Percentiles rank a stretch among this genome's conserved stretches.
Conservation (phyloP, 768 basidiomycete species). For the Russula virescens region DNA sequence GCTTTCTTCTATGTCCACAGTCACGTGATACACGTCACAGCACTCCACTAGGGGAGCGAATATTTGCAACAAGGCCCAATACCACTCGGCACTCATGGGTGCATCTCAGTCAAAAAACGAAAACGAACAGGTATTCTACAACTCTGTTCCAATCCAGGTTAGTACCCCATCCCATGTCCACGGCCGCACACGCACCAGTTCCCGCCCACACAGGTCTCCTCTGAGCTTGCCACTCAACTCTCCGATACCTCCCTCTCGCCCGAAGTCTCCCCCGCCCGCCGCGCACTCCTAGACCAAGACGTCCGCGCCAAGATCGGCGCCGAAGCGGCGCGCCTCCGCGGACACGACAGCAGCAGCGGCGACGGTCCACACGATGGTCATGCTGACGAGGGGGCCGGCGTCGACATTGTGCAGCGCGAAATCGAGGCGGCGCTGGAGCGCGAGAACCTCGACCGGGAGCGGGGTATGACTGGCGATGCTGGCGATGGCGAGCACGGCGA, state of each 20-base stretch:
- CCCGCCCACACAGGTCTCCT: conserved; percentile 58
- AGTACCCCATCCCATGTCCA: neutral
- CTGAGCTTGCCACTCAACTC: conserved; percentile 74
- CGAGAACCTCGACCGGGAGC: conserved; percentile 81
- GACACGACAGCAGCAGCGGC: conserved; percentile 32
- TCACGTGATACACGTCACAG: conserved; percentile 6
- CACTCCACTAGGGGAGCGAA: too few relatives aligned
- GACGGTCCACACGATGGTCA: conserved; percentile 38
- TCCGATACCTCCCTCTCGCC: conserved; percentile 56
- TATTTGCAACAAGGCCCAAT: too few relatives aligned
- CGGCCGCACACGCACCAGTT: neutral
- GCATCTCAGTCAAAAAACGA: conserved; percentile 59
- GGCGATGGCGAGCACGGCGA: conserved; percentile 31
- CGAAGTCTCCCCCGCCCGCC: conserved; percentile 59
- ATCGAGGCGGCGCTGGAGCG: conserved; percentile 78
- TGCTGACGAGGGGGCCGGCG: conserved; percentile 36
- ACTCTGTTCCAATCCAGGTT: conserved; percentile 38
- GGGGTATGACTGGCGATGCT: conserved; percentile 40
- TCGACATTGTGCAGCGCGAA: conserved; percentile 61
- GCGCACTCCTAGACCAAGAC: conserved; percentile 66
- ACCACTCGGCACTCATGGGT: conserved; percentile 44
- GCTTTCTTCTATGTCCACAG: neutral
- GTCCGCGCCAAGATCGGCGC: conserved; percentile 65
- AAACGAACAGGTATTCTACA: conserved; percentile 49
- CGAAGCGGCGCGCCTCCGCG: conserved; percentile 59